A percentile compares a stretch with the other conserved stretches of the same genome.
Evolutionary conservation across 345 rosid genomes (phyloP).

Genomic region (Citrus unshiu): DNA sequence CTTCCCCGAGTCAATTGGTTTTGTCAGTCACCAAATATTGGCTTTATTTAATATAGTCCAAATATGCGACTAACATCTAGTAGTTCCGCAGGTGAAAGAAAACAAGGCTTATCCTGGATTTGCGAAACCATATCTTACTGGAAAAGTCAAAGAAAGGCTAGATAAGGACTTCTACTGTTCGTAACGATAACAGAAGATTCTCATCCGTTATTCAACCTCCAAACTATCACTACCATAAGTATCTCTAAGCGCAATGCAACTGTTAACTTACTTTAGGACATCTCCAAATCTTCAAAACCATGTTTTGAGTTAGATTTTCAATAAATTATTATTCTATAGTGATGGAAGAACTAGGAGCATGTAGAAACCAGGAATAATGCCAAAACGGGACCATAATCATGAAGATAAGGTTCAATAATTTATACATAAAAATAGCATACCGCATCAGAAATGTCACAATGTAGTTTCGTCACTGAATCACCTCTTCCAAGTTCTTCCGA

Average conservation of each 20-base stretch:
- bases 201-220: neutral
- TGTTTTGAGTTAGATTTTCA: neutral
- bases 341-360: neutral
- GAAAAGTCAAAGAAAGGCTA: neutral
- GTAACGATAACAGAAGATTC: neutral
- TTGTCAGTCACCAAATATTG: neutral
- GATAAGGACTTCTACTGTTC: neutral
- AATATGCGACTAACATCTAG: neutral
- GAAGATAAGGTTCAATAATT: neutral
- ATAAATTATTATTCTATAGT: neutral
- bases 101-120: neutral
- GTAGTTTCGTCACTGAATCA: constrained; percentile 58
- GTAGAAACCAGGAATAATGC: neutral
- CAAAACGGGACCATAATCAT: neutral
- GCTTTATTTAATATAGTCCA: neutral
- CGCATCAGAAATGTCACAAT: constrained; percentile 61
- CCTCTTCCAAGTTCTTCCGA: constrained; percentile 51
- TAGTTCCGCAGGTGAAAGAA: neutral
- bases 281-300: neutral
- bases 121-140: neutral
- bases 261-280: neutral
- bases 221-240: neutral
- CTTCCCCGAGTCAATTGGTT: neutral
- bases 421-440: constrained; percentile 18
- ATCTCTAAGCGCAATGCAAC: neutral